These are phyloP conservation scores for Haplographium delicatum DNA, from an alignment of 495 filamentous ascomycete genomes.

Conservation along the genomic window DNA sequence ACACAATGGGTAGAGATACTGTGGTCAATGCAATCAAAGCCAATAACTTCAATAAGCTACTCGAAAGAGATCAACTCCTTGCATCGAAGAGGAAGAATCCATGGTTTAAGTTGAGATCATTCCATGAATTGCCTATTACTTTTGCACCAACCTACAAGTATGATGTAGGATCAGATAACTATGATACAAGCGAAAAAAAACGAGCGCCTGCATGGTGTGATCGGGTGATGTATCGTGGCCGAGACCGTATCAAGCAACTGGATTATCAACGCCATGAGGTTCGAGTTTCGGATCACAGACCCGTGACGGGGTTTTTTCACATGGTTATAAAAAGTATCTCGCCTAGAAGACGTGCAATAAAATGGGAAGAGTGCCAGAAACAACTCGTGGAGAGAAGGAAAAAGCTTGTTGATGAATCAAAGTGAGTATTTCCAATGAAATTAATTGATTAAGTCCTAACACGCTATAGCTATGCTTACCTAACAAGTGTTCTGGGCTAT, in stretches of 20 bases:
- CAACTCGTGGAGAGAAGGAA: conserved; percentile 66
- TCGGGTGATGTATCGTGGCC: conserved; percentile 77
- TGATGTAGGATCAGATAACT: conserved; percentile 88
- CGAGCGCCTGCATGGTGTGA: conserved; percentile 97
- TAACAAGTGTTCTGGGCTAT: conserved; percentile 20
- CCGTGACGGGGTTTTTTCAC: conserved; percentile 79
- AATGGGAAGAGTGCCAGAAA: conserved; percentile 66
- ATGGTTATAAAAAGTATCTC: conserved; percentile 76
- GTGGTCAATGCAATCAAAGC: conserved; percentile 77
- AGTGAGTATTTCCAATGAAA: conserved; percentile 13
- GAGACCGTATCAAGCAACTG: conserved; percentile 76
- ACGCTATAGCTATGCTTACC: conserved; percentile 18
- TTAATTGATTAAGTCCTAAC: conserved; percentile 7
- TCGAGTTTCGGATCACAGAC: conserved; percentile 84
- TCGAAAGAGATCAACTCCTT: conserved; percentile 90
- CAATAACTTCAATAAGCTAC: conserved; percentile 79
- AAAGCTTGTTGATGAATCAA: conserved; percentile 26
- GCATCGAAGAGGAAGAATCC: conserved; percentile 82
- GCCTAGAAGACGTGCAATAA: conserved; percentile 53
- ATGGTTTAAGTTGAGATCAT: conserved; percentile 78
- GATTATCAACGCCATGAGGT: conserved; percentile 89
- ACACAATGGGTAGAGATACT: conserved; percentile 88
- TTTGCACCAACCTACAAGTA: conserved; percentile 99
- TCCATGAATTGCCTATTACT: conserved; percentile 78
- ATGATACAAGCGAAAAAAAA: conserved; percentile 92